Percentiles rank a stretch among this genome's conserved stretches.
Evolutionary conservation across 305 asterid genomes (phyloP).

Genomic region (Fraxinus baroniana): DNA sequence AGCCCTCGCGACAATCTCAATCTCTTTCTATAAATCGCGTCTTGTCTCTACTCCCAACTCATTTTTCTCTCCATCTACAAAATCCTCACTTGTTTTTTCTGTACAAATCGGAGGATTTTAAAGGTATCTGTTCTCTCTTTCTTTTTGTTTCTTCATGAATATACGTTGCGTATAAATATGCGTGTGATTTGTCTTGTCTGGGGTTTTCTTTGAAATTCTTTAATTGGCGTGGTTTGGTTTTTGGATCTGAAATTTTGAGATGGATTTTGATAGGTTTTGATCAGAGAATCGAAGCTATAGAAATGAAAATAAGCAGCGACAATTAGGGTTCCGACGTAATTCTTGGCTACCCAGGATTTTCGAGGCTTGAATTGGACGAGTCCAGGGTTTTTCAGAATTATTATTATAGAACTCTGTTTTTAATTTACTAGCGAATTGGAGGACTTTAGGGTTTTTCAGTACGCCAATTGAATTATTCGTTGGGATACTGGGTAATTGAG

Average conservation of each 20-base stretch:
- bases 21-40: not conserved
- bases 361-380: slow-evolving; percentile 20
- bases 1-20: not conserved
- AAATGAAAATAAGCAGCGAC: slow-evolving; percentile 15
- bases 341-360: slow-evolving; percentile 31
- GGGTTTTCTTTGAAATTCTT: not conserved
- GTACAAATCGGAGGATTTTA: slow-evolving; percentile 1
- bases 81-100: not conserved
- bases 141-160: not conserved
- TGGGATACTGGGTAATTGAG: not conserved
- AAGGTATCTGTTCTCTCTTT: slow-evolving; percentile 9
- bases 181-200: not conserved
- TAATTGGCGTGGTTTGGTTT: not conserved
- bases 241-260: slow-evolving; percentile 23
- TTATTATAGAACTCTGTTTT: not conserved
- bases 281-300: slow-evolving; percentile 28
- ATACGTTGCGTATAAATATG: not conserved
- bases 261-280: slow-evolving; percentile 29
- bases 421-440: not conserved
- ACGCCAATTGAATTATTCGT: not conserved
- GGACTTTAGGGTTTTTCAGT: slow-evolving; percentile 21
- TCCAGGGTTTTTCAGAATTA: slow-evolving; percentile 22
- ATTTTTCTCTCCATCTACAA: not conserved
- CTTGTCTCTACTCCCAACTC: not conserved
- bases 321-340: slow-evolving; percentile 26